Conservation (phyloP, 192 early-diverging fungal species). For the Coemansia aciculifera region DNA sequence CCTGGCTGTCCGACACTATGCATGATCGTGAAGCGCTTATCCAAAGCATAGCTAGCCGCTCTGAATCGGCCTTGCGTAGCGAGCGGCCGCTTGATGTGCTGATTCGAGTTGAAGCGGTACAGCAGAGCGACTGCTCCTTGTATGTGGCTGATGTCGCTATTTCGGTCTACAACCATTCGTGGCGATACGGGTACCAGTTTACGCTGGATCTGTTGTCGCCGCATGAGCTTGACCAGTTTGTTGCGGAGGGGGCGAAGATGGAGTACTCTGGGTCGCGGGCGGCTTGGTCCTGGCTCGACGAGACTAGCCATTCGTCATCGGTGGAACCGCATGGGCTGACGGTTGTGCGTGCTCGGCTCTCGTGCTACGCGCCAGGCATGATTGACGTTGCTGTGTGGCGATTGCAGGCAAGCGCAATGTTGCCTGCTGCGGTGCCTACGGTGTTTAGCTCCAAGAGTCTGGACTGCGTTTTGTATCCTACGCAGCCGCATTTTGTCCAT, state of each 20-base stretch:
- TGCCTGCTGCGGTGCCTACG: not conserved
- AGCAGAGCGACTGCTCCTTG: not conserved
- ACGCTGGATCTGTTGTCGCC: slow-evolving; percentile 45
- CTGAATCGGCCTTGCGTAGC: slow-evolving; percentile 7
- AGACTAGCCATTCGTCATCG: slow-evolving; percentile 10
- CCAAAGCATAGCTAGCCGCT: slow-evolving; percentile 29
- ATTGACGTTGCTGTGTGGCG: slow-evolving; percentile 47
- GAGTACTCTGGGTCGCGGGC: slow-evolving; percentile 37
- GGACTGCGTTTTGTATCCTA: slow-evolving; percentile 29
- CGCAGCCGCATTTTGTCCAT: slow-evolving; percentile 35
- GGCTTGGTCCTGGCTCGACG: slow-evolving; percentile 48
- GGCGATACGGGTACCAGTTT: slow-evolving; percentile 35
- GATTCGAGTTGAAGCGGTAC: slow-evolving; percentile 10
- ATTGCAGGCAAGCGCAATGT: slow-evolving; percentile 21
- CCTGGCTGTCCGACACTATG: slow-evolving; percentile 43
- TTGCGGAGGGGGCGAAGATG: slow-evolving; percentile 6
- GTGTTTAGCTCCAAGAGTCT: slow-evolving; percentile 16
- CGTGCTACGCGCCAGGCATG: slow-evolving; percentile 27
- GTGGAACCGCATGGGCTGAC: slow-evolving; percentile 16
- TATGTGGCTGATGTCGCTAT: slow-evolving; percentile 25
- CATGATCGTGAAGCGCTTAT: slow-evolving; percentile 44
- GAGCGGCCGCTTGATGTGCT: slow-evolving; percentile 43
- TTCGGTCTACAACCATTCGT: slow-evolving; percentile 47
- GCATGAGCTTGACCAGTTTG: slow-evolving; percentile 16
- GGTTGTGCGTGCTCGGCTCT: slow-evolving; percentile 13